Conservation (phyloP, 805 yeast genomes). For the Nakazawaea ishiwadae region DNA sequence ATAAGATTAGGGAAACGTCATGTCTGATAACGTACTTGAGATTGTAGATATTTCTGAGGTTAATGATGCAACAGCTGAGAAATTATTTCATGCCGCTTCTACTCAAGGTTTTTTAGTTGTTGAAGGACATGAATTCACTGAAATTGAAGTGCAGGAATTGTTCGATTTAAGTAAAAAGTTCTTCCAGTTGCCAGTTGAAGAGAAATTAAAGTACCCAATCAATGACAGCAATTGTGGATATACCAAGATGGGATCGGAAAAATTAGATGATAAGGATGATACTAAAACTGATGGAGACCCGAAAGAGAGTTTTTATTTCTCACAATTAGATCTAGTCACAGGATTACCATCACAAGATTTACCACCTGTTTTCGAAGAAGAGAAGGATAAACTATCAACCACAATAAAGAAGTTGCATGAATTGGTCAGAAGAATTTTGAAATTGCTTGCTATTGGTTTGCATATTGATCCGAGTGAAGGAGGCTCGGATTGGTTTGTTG, state of each 20-base stretch:
- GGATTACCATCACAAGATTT: conserved; percentile 39
- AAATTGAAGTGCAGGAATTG: conserved; percentile 33
- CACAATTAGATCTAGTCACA: conserved; percentile 41
- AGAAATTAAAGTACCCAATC: conserved; percentile 47
- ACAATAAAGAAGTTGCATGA: conserved; percentile 36
- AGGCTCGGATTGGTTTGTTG: conserved; percentile 51
- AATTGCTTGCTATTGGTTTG: conserved; percentile 53
- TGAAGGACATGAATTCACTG: conserved; percentile 44
- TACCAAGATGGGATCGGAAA: conserved; percentile 45
- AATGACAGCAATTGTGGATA: conserved; percentile 51
- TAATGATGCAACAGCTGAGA: conserved; percentile 38
- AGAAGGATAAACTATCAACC: conserved; percentile 31
- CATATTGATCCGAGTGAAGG: conserved; percentile 46
- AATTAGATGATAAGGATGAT: conserved; percentile 30
- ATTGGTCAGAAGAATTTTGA: conserved; percentile 43
- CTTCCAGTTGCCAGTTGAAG: conserved; percentile 41
- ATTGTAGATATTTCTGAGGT: conserved; percentile 45
- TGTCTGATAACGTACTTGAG: not conserved
- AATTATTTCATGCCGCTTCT: conserved; percentile 45
- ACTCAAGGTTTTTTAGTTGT: conserved; percentile 46
- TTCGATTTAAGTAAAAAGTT: conserved; percentile 31
- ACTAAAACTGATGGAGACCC: conserved; percentile 45
- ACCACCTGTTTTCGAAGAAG: conserved; percentile 45
- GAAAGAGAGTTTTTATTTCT: conserved; percentile 64
- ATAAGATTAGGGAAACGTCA: not conserved